Conservation (phyloP, 805 yeast genomes). For the Metschnikowia gruessii region DNA sequence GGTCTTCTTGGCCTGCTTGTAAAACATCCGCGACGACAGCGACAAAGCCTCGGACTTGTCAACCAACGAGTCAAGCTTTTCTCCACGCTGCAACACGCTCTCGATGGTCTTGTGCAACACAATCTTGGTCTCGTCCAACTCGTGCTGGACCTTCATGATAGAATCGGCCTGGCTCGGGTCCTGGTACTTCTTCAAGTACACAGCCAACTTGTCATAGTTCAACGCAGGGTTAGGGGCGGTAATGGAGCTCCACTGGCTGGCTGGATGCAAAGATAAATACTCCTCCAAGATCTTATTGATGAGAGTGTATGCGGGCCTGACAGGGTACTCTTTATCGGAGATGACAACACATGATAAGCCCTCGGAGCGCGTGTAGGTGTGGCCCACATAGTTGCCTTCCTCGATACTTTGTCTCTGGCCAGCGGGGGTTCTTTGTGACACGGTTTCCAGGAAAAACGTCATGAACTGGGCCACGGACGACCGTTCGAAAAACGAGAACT, state of each 20-base stretch:
- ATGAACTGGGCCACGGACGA: constrained; percentile 82
- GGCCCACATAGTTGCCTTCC: constrained; percentile 88
- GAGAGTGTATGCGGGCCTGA: constrained; percentile 91
- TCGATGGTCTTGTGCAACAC: constrained; percentile 95
- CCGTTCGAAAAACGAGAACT: constrained; percentile 87
- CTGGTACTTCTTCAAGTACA: constrained; percentile 80
- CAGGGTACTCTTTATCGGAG: constrained; percentile 94
- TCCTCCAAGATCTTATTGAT: constrained; percentile 90
- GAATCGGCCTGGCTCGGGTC: constrained; percentile 98
- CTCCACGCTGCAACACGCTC: constrained; percentile 92
- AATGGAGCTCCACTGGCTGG: constrained; percentile 58
- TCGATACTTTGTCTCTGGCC: constrained; percentile 95
- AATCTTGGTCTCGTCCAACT: constrained; percentile 94
- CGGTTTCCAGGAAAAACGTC: constrained; percentile 91
- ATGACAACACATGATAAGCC: constrained; percentile 90
- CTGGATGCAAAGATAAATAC: constrained; percentile 79
- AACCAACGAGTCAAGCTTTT: constrained; percentile 87
- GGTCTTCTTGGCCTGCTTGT: constrained; percentile 91
- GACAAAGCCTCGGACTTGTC: constrained; percentile 94
- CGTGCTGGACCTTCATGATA: constrained; percentile 95
- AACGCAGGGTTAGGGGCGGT: constrained; percentile 46
- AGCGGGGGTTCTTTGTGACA: constrained; percentile 78
- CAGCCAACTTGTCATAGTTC: constrained; percentile 58
- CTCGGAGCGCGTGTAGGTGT: constrained; percentile 84
- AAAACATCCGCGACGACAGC: constrained; percentile 86